phyloP scores from a whole-genome alignment of 768 basidiomycete species.

The Termitomyces sp. region DNA sequence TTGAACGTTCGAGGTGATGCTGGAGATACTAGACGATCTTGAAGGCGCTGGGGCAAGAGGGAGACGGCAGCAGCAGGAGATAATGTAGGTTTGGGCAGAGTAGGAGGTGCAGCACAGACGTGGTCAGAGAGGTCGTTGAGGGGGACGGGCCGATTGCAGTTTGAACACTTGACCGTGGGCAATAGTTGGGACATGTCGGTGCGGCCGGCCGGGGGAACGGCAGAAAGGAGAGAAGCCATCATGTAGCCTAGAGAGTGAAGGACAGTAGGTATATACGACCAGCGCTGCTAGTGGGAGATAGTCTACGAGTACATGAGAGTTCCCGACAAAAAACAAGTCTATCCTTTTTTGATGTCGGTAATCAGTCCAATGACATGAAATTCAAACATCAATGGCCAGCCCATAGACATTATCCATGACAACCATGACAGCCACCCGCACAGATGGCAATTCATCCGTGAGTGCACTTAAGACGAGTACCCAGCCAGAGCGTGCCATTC shows the following conservation, averaged over 20 bases:
- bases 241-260: slow-evolving; percentile 7
- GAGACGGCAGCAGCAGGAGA: slow-evolving; percentile 36
- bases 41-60: slow-evolving; percentile 46
- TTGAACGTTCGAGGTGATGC: slow-evolving; percentile 5
- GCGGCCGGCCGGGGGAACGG: slow-evolving; percentile 25
- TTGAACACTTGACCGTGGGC: slow-evolving; percentile 83
- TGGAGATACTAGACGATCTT: slow-evolving; percentile 35
- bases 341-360: neutral
- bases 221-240: slow-evolving; percentile 26
- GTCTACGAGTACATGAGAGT: neutral
- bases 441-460: neutral
- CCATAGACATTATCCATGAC: neutral
- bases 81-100: slow-evolving; percentile 29
- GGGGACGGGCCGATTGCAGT: slow-evolving; percentile 64
- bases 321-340: neutral
- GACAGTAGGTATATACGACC: slow-evolving; percentile 21
- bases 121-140: slow-evolving; percentile 75
- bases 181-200: slow-evolving; percentile 59
- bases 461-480: neutral
- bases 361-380: too few relatives aligned
- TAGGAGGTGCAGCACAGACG: slow-evolving; percentile 55
- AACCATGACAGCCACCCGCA: neutral
- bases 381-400: neutral
- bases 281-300: slow-evolving; percentile 16
- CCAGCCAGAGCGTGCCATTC: neutral